phyloP scores from a whole-genome alignment of 2,329 filamentous ascomycete genomes.

The Xylariaceae sp. region DNA sequence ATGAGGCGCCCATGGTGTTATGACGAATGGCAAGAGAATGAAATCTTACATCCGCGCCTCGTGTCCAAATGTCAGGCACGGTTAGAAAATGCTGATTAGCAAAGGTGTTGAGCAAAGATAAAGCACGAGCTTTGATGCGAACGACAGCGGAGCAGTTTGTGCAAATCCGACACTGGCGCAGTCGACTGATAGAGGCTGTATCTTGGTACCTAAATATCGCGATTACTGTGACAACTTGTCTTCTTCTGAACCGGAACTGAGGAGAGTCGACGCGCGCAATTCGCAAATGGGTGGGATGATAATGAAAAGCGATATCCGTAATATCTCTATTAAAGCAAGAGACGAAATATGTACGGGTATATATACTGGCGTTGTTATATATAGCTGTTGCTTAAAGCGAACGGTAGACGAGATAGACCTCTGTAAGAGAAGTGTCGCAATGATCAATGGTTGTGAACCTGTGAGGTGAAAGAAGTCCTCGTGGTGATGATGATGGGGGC shows the following conservation, averaged over 20 bases:
- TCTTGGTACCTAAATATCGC: neutral
- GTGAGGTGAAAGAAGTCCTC: conserved; percentile 19
- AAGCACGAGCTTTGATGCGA: neutral
- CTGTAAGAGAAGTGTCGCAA: conserved; percentile 7
- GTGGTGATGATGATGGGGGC: conserved; percentile 27
- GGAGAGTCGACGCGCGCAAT: neutral
- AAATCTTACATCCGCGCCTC: conserved; percentile 31
- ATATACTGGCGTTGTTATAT: neutral
- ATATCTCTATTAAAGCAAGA: conserved; percentile 6
- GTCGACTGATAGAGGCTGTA: neutral
- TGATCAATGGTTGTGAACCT: conserved; percentile 15
- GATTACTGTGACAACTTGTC: neutral
- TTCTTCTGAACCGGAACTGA: neutral
- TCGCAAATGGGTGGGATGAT: conserved; percentile 2
- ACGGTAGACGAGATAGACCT: conserved; percentile 5
- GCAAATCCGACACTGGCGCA: conserved; percentile 5
- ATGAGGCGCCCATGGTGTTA: conserved; percentile 12
- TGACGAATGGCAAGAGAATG: neutral
- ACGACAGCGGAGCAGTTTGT: neutral
- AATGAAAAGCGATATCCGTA: neutral
- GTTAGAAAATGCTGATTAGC: conserved; percentile 7
- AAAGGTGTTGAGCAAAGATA: neutral
- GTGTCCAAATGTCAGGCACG: conserved; percentile 2
- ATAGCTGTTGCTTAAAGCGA: conserved; percentile 9
- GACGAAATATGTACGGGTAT: conserved; percentile 7